These are phyloP conservation scores for Lasiodiplodia theobromae DNA, from an alignment of 2,329 filamentous ascomycete genomes.

Conservation along the genomic window DNA sequence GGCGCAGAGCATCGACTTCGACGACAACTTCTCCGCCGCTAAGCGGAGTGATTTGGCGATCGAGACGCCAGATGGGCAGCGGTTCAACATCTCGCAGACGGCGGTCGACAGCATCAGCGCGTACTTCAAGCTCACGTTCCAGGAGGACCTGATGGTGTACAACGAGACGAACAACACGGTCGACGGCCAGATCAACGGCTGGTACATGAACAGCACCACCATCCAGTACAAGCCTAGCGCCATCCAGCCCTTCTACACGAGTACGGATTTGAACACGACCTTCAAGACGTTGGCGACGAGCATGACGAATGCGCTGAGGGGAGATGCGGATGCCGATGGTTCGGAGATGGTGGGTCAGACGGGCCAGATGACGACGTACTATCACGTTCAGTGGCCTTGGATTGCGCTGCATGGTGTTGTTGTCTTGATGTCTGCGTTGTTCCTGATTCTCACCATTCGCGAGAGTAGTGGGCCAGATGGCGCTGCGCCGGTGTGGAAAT, in stretches of 20 bases:
- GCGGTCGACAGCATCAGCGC: conserved; percentile 28
- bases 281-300: conserved; percentile 31
- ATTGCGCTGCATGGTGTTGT: not conserved
- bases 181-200: conserved; percentile 23
- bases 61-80: not conserved
- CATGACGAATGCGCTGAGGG: conserved; percentile 32
- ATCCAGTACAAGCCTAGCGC: conserved; percentile 24
- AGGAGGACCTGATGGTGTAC: not conserved
- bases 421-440: not conserved
- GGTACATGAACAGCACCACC: conserved; percentile 14
- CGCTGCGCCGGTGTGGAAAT: conserved; percentile 31
- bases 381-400: not conserved
- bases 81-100: conserved; percentile 31
- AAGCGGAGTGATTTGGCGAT: not conserved
- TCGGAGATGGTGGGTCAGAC: not conserved
- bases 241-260: conserved; percentile 28
- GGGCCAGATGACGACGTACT: not conserved
- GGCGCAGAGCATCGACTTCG: conserved; percentile 4
- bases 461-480: not conserved
- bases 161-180: conserved; percentile 3
- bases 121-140: conserved; percentile 26
- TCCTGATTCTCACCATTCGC: not conserved
- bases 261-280: conserved; percentile 25
- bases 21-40: conserved; percentile 28
- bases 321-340: not conserved